Percentiles rank a stretch among this genome's conserved stretches.
These are phyloP conservation scores for Neotropicomus parvogracilis DNA, from an alignment of 1,284 basidiomycete species.

Conservation along the genomic window DNA sequence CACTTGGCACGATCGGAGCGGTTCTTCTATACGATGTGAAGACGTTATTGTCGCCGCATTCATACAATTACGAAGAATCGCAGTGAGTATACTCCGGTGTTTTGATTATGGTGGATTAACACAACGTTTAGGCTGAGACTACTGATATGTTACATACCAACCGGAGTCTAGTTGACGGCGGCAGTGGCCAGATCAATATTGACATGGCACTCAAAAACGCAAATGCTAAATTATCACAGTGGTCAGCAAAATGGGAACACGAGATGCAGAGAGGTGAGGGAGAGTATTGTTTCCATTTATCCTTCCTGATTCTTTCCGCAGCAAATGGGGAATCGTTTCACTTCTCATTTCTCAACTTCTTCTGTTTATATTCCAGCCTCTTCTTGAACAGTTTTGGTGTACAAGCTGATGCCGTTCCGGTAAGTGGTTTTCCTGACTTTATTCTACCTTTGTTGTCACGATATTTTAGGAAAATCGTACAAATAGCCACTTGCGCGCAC, in stretches of 20 bases:
- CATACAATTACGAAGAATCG: conserved; percentile 69
- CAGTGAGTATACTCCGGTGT: conserved; percentile 43
- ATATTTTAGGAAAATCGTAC: conserved; percentile 41
- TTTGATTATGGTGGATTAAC: conserved; percentile 9
- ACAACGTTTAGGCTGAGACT: conserved; percentile 55
- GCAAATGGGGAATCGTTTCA: conserved; percentile 69
- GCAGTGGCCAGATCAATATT: conserved; percentile 61
- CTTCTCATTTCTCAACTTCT: conserved; percentile 65
- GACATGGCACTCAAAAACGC: conserved; percentile 66
- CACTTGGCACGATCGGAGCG: conserved; percentile 66
- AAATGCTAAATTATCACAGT: conserved; percentile 65
- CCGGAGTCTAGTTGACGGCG: conserved; percentile 42
- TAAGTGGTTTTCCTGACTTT: conserved; percentile 30
- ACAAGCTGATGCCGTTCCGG: conserved; percentile 55
- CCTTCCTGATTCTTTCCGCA: conserved; percentile 28
- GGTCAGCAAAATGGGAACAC: conserved; percentile 63
- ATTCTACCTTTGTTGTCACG: conserved; percentile 5
- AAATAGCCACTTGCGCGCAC: conserved; percentile 59
- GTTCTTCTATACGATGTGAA: conserved; percentile 58
- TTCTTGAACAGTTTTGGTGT: conserved; percentile 81
- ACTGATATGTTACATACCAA: conserved; percentile 67
- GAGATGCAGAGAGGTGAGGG: conserved; percentile 65
- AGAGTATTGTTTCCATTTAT: conserved; percentile 1
- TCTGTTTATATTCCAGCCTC: conserved; percentile 70
- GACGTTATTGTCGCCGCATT: conserved; percentile 76